Evolutionary conservation across 2,329 filamentous ascomycete genomes (phyloP).

Genomic region (Talaromyces rugulosus): DNA sequence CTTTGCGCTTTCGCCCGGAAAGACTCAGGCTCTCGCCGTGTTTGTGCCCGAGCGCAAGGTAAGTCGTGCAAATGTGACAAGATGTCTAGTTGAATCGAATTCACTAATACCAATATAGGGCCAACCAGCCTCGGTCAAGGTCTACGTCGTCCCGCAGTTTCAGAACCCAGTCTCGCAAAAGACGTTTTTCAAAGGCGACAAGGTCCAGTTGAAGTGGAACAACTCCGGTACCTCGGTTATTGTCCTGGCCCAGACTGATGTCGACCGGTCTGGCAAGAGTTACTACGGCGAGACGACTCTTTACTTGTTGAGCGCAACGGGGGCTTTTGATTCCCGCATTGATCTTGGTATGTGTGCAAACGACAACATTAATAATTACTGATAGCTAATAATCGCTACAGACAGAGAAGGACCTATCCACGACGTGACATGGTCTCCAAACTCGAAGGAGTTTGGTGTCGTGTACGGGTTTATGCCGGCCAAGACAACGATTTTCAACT

Average conservation of each 20-base stretch:
- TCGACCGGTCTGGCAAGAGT: slow-evolving; percentile 97
- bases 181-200: slow-evolving; percentile 99
- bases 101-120: slow-evolving; percentile 53
- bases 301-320: slow-evolving; percentile 88
- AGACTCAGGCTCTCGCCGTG: slow-evolving; percentile 87
- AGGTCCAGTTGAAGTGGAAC: slow-evolving; percentile 99
- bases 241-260: slow-evolving; percentile 94
- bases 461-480: slow-evolving; percentile 99
- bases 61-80: slow-evolving; percentile 21
- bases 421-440: slow-evolving; percentile 97
- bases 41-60: slow-evolving; percentile 96
- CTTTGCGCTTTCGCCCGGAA: slow-evolving; percentile 84
- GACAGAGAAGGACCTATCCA: slow-evolving; percentile 98
- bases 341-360: slow-evolving; percentile 54
- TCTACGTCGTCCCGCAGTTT: slow-evolving; percentile 91
- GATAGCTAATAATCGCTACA: slow-evolving; percentile 19
- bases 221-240: slow-evolving; percentile 83
- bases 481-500: slow-evolving; percentile 97
- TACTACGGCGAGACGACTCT: slow-evolving; percentile 98
- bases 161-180: slow-evolving; percentile 82
- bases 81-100: background rate
- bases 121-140: slow-evolving; percentile 87
- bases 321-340: slow-evolving; percentile 87
- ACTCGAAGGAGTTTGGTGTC: slow-evolving; percentile 95
- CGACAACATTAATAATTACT: background rate